Evolutionary conservation across 441 rosid species (phyloP).

Genomic region (Gossypium trilobum): DNA sequence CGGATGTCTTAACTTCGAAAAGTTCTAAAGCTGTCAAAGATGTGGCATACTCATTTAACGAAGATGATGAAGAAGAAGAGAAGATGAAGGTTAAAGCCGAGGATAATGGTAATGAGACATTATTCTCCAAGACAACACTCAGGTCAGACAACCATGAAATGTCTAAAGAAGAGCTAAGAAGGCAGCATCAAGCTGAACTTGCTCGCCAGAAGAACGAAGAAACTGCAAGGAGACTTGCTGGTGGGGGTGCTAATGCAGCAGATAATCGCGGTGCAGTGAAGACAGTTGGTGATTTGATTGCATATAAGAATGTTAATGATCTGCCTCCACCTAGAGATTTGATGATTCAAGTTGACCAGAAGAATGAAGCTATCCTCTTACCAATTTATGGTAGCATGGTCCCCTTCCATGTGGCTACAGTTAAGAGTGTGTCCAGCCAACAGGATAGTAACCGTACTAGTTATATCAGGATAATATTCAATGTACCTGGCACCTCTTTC

Average conservation of each 20-base stretch:
- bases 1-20: conserved; percentile 48
- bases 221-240: conserved; percentile 80
- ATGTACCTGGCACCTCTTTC: conserved; percentile 62
- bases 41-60: conserved; percentile 76
- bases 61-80: conserved; percentile 69
- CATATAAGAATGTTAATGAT: conserved; percentile 78
- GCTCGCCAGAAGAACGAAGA: conserved; percentile 89
- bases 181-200: conserved; percentile 92
- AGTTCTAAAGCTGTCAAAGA: conserved; percentile 71
- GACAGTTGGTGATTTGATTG: conserved; percentile 51
- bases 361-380: conserved; percentile 46
- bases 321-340: conserved; percentile 53
- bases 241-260: conserved; percentile 43
- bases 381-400: conserved; percentile 51
- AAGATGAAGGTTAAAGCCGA: conserved; percentile 28
- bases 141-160: conserved; percentile 69
- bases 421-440: conserved; percentile 44
- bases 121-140: conserved; percentile 61
- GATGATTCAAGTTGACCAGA: conserved; percentile 75
- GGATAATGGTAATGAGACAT: conserved; percentile 25
- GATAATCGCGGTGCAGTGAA: conserved; percentile 44
- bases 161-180: conserved; percentile 76
- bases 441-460: conserved; percentile 37
- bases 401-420: conserved; percentile 58
- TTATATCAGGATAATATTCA: conserved; percentile 53